These are phyloP conservation scores for Phytophthora chlamydospora DNA, from an alignment of 352 stramenopile genomes.

Conservation along the genomic window DNA sequence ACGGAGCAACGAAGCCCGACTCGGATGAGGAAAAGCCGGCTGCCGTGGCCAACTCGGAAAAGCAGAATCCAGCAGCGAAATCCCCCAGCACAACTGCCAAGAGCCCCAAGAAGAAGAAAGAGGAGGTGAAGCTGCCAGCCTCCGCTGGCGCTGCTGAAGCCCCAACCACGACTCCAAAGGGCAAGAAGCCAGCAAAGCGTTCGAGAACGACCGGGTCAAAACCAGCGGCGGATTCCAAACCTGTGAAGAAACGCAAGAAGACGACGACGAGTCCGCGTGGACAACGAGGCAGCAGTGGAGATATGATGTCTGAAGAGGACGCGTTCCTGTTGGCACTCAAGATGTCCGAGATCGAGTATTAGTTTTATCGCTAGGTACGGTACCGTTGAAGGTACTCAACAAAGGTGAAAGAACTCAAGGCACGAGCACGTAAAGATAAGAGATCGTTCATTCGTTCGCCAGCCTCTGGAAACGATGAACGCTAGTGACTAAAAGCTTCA, in stretches of 20 bases:
- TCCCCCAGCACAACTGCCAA: no score
- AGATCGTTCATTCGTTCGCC: conserved; percentile 8
- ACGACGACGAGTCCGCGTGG: conserved; percentile 11
- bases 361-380: neutral
- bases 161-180: conserved; percentile 6
- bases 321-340: conserved; percentile 44
- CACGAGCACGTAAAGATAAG: conserved; percentile 1
- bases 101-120: neutral
- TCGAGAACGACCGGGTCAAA: conserved; percentile 22
- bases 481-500: conserved; percentile 30
- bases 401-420: no score
- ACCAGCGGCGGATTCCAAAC: neutral
- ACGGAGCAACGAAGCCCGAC: neutral
- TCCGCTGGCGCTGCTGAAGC: conserved; percentile 10
- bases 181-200: conserved; percentile 19
- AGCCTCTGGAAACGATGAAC: neutral
- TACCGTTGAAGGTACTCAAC: no score
- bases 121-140: conserved; percentile 3
- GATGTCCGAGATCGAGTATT: conserved; percentile 54
- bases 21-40: neutral
- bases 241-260: conserved; percentile 30
- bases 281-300: conserved; percentile 12
- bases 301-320: conserved; percentile 40
- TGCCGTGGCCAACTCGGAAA: neutral
- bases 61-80: neutral